These are phyloP conservation scores for Urtica urens DNA, from an alignment of 306 rosid genomes.

Conservation along the genomic window DNA sequence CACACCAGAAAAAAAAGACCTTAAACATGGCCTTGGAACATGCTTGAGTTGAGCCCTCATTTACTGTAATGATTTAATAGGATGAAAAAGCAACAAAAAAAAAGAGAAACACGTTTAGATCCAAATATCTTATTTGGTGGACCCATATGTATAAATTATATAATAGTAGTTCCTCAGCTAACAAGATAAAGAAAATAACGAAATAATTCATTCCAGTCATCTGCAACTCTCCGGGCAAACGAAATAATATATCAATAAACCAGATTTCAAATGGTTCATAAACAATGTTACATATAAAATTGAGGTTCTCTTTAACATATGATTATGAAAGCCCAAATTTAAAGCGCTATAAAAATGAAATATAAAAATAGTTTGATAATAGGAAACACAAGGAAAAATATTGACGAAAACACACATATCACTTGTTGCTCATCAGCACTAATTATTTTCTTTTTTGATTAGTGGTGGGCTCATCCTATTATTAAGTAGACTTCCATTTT, in stretches of 20 bases:
- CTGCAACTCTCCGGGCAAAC: no score
- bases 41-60: neutral
- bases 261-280: neutral
- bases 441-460: conserved; percentile 23
- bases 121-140: neutral
- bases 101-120: neutral
- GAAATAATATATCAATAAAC: neutral
- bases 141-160: no score
- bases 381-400: no score
- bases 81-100: neutral
- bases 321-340: no score
- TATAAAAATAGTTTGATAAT: no score
- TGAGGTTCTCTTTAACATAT: no score
- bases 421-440: conserved; percentile 12
- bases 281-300: no score
- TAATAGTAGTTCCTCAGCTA: no score
- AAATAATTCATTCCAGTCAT: no score
- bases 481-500: conserved; percentile 22
- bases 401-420: no score
- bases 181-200: no score
- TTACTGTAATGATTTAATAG: conserved; percentile 1
- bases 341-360: no score
- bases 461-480: conserved; percentile 36
- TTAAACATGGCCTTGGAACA: conserved; percentile 2
- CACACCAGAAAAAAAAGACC: neutral